Conservation (phyloP, 2,329 filamentous ascomycete genomes). For the Trichoderma oligosporum region DNA sequence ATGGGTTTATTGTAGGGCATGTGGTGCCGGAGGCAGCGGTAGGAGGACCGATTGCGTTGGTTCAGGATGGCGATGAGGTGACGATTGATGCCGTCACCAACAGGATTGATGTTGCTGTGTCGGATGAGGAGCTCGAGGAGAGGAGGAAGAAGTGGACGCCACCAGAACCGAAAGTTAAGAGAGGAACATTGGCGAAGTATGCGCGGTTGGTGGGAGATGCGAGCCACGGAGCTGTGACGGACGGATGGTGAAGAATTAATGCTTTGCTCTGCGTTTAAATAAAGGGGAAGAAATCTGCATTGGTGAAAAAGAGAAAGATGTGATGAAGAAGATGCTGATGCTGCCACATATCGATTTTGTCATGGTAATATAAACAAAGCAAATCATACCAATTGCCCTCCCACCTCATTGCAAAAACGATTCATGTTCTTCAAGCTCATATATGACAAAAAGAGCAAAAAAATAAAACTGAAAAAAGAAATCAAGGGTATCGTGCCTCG, state of each 20-base stretch:
- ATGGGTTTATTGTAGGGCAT: slow-evolving; percentile 92
- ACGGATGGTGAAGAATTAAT: slow-evolving; percentile 42
- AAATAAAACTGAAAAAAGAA: slow-evolving; percentile 2
- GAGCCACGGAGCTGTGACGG: slow-evolving; percentile 85
- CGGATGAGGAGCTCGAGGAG: slow-evolving; percentile 64
- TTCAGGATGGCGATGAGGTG: slow-evolving; percentile 74
- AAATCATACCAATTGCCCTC: background rate
- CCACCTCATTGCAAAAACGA: background rate
- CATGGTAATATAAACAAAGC: background rate
- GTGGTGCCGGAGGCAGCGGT: slow-evolving; percentile 86
- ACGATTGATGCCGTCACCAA: slow-evolving; percentile 84
- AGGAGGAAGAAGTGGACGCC: slow-evolving; percentile 65
- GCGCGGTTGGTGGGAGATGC: slow-evolving; percentile 83
- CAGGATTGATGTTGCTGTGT: slow-evolving; percentile 64
- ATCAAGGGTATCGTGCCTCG: slow-evolving; percentile 19
- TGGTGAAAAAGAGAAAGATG: background rate
- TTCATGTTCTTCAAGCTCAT: background rate
- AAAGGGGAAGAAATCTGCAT: no score
- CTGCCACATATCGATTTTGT: background rate
- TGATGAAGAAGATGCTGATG: background rate
- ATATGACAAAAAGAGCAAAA: background rate
- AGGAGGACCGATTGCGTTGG: slow-evolving; percentile 82
- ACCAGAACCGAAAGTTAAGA: slow-evolving; percentile 68
- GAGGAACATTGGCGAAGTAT: slow-evolving; percentile 89
- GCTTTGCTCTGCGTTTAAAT: background rate